A percentile compares a stretch with the other conserved stretches of the same genome.
Conservation (phyloP, 768 basidiomycete species). For the Pulveroboletus frians region DNA sequence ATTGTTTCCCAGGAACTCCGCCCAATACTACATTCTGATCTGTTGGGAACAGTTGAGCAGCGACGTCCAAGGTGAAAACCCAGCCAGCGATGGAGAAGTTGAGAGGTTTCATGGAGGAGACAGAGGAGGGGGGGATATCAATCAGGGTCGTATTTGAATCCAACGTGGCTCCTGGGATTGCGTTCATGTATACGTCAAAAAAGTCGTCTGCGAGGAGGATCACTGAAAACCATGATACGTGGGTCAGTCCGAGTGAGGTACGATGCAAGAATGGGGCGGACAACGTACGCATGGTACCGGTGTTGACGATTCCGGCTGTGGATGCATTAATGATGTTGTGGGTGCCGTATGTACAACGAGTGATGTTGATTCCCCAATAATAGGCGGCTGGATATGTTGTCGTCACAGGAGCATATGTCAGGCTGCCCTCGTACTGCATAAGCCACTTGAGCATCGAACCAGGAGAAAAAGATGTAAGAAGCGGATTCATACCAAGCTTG, state of each 20-base stretch:
- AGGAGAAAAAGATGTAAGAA: not conserved
- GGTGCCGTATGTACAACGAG: constrained; percentile 12
- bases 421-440: constrained; percentile 17
- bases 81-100: constrained; percentile 8
- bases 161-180: constrained; percentile 13
- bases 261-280: not conserved
- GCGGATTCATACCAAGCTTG: constrained; percentile 9
- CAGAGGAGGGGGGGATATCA: constrained; percentile 13
- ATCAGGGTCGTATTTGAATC: constrained; percentile 11
- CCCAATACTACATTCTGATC: constrained; percentile 15
- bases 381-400: constrained; percentile 17
- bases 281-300: constrained; percentile 23
- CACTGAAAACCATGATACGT: not conserved
- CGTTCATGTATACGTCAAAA: constrained; percentile 12
- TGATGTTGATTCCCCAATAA: constrained; percentile 31
- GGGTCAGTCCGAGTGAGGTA: not conserved
- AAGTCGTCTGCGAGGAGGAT: constrained; percentile 22
- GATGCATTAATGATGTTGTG: constrained; percentile 13
- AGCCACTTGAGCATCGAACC: not conserved
- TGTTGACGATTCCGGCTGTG: constrained; percentile 28
- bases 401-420: constrained; percentile 26
- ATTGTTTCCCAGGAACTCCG: constrained; percentile 7
- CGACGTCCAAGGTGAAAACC: constrained; percentile 16
- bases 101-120: constrained; percentile 14
- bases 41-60: constrained; percentile 17